Evolutionary conservation across 2,329 filamentous ascomycete genomes (phyloP), one percentile per base, ranked within the genome.

Genomic region (Coniella lustricola): DNA sequence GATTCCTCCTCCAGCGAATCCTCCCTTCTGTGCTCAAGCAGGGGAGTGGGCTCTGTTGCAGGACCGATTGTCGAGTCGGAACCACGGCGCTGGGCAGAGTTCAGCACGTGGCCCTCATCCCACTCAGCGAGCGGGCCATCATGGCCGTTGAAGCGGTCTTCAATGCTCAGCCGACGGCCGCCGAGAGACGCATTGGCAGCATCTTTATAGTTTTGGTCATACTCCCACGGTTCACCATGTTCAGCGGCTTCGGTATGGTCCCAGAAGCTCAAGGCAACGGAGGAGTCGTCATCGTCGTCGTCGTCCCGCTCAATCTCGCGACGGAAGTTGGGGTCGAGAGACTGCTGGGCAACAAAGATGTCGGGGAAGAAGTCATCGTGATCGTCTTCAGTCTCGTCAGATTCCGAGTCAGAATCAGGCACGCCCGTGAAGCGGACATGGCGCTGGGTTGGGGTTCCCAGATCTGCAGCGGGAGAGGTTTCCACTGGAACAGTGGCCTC

Each of bases 261-360:
- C 81, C 81, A 85, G 58, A 79, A 84, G 1, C 78, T 81, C 35
- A 71, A 71, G 18, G 74, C 78, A 50, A 73, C 73, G 4, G 74
- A 81, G 0, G 74, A 76, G n/a, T 47, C 20, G 9, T 33, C 40
- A 52, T 80, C 76, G 17, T 50, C 48, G 44, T 78, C 70, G 43
- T 74, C 72, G 54, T 87, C 81, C 54, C 78, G 75, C 61, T 90
- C 85, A 55, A 90, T 84, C 67, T 87, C 82, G 36, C 79, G 77
- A 54, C 85, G 84, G 59, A 91, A 81, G 44, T 76, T 75, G 5
- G 85, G 83, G 57, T 89, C 85, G 4, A 91, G 72, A 14, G 79
- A 75, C 60, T 81, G 84, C 64, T 90, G 85, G 43, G 85, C 81
- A 49, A 90, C 73, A 63, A 91, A 91, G 51, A 91, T 82, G 61